Evolutionary conservation across 163 green algal species (phyloP).

Genomic region (Coccomyxa subellipsoidea): DNA sequence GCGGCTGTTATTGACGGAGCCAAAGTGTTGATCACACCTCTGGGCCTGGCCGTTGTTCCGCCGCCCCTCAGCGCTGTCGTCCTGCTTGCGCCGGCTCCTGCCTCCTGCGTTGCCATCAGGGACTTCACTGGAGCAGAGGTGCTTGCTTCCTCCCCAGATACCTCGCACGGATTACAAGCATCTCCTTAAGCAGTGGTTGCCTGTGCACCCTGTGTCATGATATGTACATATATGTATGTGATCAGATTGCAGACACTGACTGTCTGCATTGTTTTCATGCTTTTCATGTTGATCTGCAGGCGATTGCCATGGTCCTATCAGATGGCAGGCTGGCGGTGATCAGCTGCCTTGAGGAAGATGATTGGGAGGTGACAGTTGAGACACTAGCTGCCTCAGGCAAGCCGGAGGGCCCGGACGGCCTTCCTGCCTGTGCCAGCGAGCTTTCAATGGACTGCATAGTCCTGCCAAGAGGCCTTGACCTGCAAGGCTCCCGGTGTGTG

Average conservation of each 20-base stretch:
- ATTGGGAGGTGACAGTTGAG: slow-evolving; percentile 74
- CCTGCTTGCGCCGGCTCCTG: slow-evolving; percentile 39
- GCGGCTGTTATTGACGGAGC: slow-evolving; percentile 79
- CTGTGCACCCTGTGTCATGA: too few species aligned
- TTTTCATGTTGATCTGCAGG: slow-evolving; percentile 29
- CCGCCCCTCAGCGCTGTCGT: slow-evolving; percentile 72
- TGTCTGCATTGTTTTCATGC: too few species aligned
- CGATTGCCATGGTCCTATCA: slow-evolving; percentile 48
- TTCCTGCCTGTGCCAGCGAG: too few species aligned
- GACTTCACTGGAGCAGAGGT: slow-evolving; percentile 15
- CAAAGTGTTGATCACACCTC: slow-evolving; percentile 74
- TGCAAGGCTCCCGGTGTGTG: not conserved
- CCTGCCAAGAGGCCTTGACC: too few species aligned
- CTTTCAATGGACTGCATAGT: too few species aligned
- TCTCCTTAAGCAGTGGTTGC: too few species aligned
- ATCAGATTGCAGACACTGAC: too few species aligned
- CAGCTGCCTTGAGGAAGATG: slow-evolving; percentile 57
- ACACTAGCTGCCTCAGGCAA: not conserved
- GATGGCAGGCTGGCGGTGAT: slow-evolving; percentile 50
- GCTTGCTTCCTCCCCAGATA: not conserved
- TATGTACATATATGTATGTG: too few species aligned
- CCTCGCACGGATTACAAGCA: not conserved
- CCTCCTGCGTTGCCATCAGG: slow-evolving; percentile 39
- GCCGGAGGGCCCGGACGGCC: too few species aligned
- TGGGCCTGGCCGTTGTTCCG: slow-evolving; percentile 64